Evolutionary conservation across 139 green algal genomes (phyloP).

Genomic region (Chlorella sp.): DNA sequence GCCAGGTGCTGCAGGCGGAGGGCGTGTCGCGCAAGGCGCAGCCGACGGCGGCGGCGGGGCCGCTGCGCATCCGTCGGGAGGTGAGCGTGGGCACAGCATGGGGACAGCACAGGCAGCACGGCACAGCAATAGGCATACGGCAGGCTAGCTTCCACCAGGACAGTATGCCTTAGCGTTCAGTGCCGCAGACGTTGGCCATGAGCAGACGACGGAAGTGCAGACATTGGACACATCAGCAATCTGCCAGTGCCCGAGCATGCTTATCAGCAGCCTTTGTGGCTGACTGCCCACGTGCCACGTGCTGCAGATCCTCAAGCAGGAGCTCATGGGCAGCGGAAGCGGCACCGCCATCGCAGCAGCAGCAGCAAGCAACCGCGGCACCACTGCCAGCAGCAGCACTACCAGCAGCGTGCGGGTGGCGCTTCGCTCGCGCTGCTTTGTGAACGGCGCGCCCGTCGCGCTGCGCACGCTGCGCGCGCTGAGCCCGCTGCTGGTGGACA

Average conservation of each 20-base stretch:
- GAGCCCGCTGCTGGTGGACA: slow-evolving; percentile 64
- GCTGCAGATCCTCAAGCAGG: not conserved
- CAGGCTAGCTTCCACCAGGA: too few relatives aligned
- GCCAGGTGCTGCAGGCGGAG: too few relatives aligned
- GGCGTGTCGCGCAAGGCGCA: not conserved
- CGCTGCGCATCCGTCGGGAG: too few relatives aligned
- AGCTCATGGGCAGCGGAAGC: not conserved
- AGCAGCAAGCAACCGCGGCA: not conserved
- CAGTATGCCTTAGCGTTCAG: too few relatives aligned
- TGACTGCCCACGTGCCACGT: not conserved
- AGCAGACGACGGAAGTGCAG: too few relatives aligned
- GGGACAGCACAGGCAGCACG: too few relatives aligned
- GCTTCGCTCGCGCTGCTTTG: slow-evolving; percentile 14
- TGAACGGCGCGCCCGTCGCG: slow-evolving; percentile 66
- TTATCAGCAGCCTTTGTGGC: too few relatives aligned
- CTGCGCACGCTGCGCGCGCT: slow-evolving; percentile 72
- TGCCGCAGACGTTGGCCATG: too few relatives aligned
- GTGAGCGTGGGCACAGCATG: too few relatives aligned
- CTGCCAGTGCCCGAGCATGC: too few relatives aligned
- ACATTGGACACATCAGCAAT: too few relatives aligned
- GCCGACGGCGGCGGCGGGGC: not conserved
- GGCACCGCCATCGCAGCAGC: not conserved
- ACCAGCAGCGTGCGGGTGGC: not conserved
- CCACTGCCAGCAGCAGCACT: not conserved
- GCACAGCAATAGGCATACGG: too few relatives aligned